phyloP scores from a whole-genome alignment of 257 asterid species.

The Forsythia suspensa region DNA sequence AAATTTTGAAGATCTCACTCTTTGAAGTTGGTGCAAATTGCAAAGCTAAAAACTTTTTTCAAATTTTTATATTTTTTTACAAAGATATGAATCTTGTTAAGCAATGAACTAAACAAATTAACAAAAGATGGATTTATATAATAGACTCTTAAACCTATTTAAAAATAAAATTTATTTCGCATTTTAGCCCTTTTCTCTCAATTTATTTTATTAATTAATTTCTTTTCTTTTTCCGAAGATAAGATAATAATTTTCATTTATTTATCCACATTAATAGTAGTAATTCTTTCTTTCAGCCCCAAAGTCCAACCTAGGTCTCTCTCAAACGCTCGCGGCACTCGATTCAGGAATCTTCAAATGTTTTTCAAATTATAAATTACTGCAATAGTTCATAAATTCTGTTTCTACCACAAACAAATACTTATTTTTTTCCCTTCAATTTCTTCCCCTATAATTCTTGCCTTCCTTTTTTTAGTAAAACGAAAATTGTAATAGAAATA shows the following conservation, averaged over 20 bases:
- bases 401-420: neutral
- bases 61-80: too few relatives aligned
- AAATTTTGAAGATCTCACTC: too few relatives aligned
- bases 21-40: neutral
- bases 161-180: too few relatives aligned
- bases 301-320: neutral
- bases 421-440: neutral
- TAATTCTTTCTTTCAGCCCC: neutral
- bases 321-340: neutral
- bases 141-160: too few relatives aligned
- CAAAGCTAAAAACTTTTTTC: too few relatives aligned
- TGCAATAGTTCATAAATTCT: neutral
- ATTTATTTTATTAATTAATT: too few relatives aligned
- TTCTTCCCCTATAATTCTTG: neutral
- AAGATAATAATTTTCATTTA: too few relatives aligned
- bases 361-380: neutral
- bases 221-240: too few relatives aligned
- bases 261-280: neutral
- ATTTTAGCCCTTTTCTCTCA: too few relatives aligned
- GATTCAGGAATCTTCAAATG: neutral
- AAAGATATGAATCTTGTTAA: too few relatives aligned
- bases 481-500: neutral
- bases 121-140: too few relatives aligned
- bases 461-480: neutral
- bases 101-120: too few relatives aligned